These are phyloP conservation scores for Mucor indicus DNA, from an alignment of 371 early-diverging fungal species.

Conservation along the genomic window DNA sequence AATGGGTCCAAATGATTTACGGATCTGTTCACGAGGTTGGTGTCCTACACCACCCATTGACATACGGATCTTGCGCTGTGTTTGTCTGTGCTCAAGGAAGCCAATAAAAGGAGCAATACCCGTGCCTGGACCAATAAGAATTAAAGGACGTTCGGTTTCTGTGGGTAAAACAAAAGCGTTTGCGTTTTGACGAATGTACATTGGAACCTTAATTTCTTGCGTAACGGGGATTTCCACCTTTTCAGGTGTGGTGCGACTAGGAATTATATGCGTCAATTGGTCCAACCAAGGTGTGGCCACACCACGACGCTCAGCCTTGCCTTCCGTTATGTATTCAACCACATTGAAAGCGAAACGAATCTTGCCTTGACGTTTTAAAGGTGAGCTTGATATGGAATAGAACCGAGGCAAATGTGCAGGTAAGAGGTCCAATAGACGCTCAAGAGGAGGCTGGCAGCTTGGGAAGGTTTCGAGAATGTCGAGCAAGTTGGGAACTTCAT, in stretches of 20 bases:
- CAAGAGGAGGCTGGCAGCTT: constrained; percentile 57
- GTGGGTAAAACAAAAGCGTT: constrained; percentile 61
- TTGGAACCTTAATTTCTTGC: constrained; percentile 21
- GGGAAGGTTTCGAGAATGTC: constrained; percentile 81
- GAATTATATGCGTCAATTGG: constrained; percentile 40
- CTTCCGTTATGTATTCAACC: constrained; percentile 64
- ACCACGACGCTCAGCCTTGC: constrained; percentile 59
- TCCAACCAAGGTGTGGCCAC: constrained; percentile 85
- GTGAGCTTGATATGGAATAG: constrained; percentile 82
- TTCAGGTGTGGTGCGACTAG: constrained; percentile 12
- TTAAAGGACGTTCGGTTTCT: constrained; percentile 51
- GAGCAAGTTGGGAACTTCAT: constrained; percentile 66
- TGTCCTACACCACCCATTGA: constrained; percentile 38
- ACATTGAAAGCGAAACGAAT: constrained; percentile 84
- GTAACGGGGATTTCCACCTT: constrained; percentile 13
- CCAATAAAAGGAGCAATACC: constrained; percentile 89
- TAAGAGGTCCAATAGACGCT: constrained; percentile 71
- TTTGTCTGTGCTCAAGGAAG: constrained; percentile 68
- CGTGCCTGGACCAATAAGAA: constrained; percentile 87
- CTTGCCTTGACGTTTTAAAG: constrained; percentile 42
- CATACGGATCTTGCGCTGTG: constrained; percentile 37
- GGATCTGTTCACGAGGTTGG: constrained; percentile 29
- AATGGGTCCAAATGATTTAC: constrained; percentile 37
- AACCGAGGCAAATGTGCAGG: constrained; percentile 82
- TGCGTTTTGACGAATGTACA: constrained; percentile 57